Evolutionary conservation across 129 eudicot genomes (phyloP), one percentile per base, ranked within the genome.

Genomic region (Mikania micrantha): DNA sequence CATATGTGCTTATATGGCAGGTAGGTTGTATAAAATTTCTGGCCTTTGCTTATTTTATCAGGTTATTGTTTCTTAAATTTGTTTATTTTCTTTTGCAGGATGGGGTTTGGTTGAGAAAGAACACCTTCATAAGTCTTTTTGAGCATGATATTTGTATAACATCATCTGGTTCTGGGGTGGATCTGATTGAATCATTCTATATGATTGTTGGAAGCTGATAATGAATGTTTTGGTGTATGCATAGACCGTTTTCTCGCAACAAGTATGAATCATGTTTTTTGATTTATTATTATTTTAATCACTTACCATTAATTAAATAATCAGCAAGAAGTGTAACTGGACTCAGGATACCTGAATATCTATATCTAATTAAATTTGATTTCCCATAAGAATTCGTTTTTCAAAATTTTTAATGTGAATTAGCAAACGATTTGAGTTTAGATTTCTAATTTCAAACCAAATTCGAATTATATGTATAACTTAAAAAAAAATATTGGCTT

Each of bases 1-100:
- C 29, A 22, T 56, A 50, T 48, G 73, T 48, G 73, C 60, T 67
- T 77, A 60, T 67, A 56, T 8, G 67, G 69, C 53, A 81, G 82
- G 85, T 77, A 36, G 32, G 31, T 36, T 29, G 35, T 21, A 49
- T 3, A 72, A 47, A 22, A 8, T 0, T 12, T 72, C 7, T 16
- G 19, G 17, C 12, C 17, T 49, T 60, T 44, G 12, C 66, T 25
- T 49, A 16, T 31, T 24, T 40, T n/a, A 40, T 39, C 39, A 9
- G 64, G 45, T 52, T 58, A 50, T 27, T 20, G 6, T 35, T 39
- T 66, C 22, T 12, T 73, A 4, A 64, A 52, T 52, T 39, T 25
- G 10, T 4, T 11, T 35, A 52, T 40, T 50, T 39, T 25, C 11
- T 58, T 64, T 41, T 32, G 59, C 42, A 57, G 42, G 74, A 60